phyloP scores from a whole-genome alignment of 331 rosid genomes.

The Arachis monticola region DNA sequence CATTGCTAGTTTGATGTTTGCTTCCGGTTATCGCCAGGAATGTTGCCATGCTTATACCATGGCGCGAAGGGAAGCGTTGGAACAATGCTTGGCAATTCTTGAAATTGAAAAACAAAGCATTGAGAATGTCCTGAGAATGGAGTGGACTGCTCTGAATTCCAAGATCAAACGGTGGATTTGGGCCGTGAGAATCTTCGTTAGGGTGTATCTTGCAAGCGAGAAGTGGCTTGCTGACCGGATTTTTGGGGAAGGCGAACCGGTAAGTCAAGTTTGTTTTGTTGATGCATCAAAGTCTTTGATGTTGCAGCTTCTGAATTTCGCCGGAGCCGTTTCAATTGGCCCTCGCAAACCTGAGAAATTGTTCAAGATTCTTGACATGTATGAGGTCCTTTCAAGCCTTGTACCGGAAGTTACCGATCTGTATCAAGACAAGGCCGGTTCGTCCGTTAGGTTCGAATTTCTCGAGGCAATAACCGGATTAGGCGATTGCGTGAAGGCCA shows the following conservation, averaged over 20 bases:
- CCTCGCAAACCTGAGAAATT: conserved; percentile 90
- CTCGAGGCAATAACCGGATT: conserved; percentile 72
- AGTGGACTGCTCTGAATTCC: conserved; percentile 77
- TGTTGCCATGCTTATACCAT: conserved; percentile 72
- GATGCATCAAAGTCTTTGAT: conserved; percentile 84
- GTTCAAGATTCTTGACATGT: conserved; percentile 86
- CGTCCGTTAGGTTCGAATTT: conserved; percentile 63
- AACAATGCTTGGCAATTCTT: conserved; percentile 71
- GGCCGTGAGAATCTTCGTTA: conserved; percentile 79
- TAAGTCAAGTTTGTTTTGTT: conserved; percentile 61
- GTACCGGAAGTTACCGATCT: conserved; percentile 65
- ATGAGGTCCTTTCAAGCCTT: conserved; percentile 77
- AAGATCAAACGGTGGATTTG: conserved; percentile 84
- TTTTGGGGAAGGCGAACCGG: conserved; percentile 66
- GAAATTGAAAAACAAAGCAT: conserved; percentile 85
- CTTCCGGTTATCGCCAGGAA: conserved; percentile 68
- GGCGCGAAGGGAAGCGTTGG: conserved; percentile 70
- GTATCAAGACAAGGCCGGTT: conserved; percentile 68
- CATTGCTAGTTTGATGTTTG: conserved; percentile 72
- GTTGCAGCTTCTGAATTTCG: conserved; percentile 83
- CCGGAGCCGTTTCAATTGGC: conserved; percentile 91
- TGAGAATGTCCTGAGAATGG: conserved; percentile 81
- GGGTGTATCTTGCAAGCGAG: conserved; percentile 83
- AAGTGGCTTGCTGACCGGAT: conserved; percentile 76
- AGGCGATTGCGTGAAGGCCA: conserved; percentile 70